Evolutionary conservation across 768 basidiomycete species (phyloP).

Genomic region (Lenzites betulinus): DNA sequence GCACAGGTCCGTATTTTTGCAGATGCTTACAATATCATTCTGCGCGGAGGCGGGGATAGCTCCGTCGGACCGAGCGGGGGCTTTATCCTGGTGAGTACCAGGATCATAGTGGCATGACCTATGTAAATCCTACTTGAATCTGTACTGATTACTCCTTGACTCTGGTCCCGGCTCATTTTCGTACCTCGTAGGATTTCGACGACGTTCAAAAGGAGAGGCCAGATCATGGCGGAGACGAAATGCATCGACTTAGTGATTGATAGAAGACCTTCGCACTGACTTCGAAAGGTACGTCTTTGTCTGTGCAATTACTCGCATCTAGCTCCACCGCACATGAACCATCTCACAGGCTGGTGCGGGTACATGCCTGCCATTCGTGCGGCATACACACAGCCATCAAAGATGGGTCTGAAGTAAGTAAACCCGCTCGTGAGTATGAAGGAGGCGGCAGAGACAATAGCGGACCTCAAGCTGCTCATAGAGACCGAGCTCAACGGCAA

Average conservation of each 20-base stretch:
- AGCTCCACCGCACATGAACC: no score
- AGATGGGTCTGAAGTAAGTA: background rate
- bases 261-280: background rate
- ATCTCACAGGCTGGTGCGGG: background rate
- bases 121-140: background rate
- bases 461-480: background rate
- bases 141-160: background rate
- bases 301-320: background rate
- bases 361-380: background rate
- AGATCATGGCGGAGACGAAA: background rate
- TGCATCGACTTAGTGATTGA: background rate
- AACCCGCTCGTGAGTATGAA: background rate
- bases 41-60: slow-evolving; percentile 25
- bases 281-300: background rate
- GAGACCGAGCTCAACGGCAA: background rate
- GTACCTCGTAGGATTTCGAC: background rate
- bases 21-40: slow-evolving; percentile 27
- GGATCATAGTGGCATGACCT: background rate
- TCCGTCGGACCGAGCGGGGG: background rate
- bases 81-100: background rate
- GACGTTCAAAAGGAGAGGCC: background rate
- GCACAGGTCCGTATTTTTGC: slow-evolving; percentile 28
- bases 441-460: background rate
- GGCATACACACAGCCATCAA: background rate
- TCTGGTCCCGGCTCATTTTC: no score